phyloP scores from a whole-genome alignment of 208 protist species.

The Wallacemonas rigidus region DNA sequence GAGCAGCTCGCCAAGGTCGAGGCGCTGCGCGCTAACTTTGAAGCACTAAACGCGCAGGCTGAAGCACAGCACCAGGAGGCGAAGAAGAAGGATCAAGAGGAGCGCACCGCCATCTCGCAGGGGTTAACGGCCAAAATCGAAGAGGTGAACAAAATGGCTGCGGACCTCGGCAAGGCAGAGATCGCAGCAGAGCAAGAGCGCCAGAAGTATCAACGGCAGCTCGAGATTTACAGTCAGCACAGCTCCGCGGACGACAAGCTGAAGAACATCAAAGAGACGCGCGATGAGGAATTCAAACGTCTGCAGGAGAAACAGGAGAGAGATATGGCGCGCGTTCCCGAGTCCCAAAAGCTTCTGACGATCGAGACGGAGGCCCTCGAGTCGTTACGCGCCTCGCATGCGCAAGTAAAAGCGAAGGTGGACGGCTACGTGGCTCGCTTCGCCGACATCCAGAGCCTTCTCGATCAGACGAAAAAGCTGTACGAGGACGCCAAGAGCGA shows the following conservation, averaged over 20 bases:
- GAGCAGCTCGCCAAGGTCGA: conserved; percentile 51
- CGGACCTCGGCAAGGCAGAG: conserved; percentile 44
- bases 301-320: conserved; percentile 42
- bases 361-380: conserved; percentile 34
- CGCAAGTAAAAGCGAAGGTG: conserved; percentile 43
- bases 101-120: conserved; percentile 40
- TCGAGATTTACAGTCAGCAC: conserved; percentile 66
- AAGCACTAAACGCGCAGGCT: conserved; percentile 45
- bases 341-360: conserved; percentile 44
- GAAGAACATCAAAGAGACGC: conserved; percentile 43
- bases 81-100: conserved; percentile 42
- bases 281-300: conserved; percentile 49
- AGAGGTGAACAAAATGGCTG: conserved; percentile 43
- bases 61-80: conserved; percentile 50
- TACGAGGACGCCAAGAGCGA: conserved; percentile 60
- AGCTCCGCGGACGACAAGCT: conserved; percentile 50
- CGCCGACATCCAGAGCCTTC: conserved; percentile 45
- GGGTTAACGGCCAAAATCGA: conserved; percentile 44
- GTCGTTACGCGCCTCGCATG: conserved; percentile 28
- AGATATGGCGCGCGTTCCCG: conserved; percentile 33
- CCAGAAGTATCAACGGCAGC: conserved; percentile 44
- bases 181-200: conserved; percentile 37
- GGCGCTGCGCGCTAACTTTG: conserved; percentile 35
- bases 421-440: conserved; percentile 50
- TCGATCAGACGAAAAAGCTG: conserved; percentile 48